These are phyloP conservation scores for Linnemannia elongata DNA, from an alignment of 192 early-diverging fungal species.

Conservation along the genomic window DNA sequence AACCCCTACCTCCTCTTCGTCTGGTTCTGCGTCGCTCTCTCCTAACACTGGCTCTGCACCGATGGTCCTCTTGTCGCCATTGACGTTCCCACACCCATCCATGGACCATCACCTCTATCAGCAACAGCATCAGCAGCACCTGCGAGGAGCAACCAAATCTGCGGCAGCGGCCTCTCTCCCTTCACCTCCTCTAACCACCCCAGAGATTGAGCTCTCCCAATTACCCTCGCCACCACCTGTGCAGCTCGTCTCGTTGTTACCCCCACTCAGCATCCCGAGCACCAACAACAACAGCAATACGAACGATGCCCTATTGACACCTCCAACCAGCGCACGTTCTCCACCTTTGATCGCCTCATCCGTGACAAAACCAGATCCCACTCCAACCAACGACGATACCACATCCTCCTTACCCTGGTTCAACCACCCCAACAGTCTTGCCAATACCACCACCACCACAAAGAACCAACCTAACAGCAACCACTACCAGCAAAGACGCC, in stretches of 20 bases:
- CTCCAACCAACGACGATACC: neutral
- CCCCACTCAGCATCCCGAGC: conserved; percentile 20
- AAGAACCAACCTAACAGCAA: neutral
- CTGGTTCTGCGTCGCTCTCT: neutral
- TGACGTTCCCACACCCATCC: conserved; percentile 5
- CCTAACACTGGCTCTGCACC: neutral
- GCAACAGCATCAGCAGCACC: neutral
- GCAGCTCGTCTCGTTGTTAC: conserved; percentile 15
- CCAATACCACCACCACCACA: neutral
- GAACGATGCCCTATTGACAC: neutral
- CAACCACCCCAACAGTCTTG: conserved; percentile 20
- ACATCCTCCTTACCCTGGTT: conserved; percentile 18
- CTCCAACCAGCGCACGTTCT: neutral
- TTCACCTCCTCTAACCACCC: neutral
- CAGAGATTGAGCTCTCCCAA: neutral
- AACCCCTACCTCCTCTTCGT: neutral
- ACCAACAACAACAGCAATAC: neutral
- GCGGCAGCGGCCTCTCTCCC: neutral
- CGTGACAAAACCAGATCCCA: neutral
- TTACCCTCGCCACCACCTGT: conserved; percentile 19
- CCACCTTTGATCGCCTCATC: neutral
- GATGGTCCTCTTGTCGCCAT: conserved; percentile 22
- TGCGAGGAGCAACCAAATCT: too few relatives aligned
- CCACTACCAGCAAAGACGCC: neutral
- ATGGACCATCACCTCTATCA: neutral